Percentiles rank a stretch among this genome's conserved stretches.
Evolutionary conservation across 1,284 basidiomycete genomes (phyloP).

Genomic region (Boletus sp.): DNA sequence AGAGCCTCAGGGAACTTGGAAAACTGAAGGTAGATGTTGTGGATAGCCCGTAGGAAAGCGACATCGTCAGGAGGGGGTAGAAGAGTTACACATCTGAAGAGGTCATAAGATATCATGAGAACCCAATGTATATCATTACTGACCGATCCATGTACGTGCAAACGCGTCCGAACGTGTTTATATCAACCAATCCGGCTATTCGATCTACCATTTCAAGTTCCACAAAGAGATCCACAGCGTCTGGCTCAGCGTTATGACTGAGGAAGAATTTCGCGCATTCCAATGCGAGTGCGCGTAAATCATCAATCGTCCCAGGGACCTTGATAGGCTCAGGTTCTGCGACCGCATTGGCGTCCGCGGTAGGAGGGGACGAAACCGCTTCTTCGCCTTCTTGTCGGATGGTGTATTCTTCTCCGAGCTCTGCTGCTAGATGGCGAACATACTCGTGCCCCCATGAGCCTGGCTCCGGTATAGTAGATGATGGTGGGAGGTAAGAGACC

Average conservation of each 20-base stretch:
- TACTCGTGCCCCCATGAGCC: conserved; percentile 99
- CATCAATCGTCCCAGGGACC: conserved; percentile 57
- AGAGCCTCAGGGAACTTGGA: conserved; percentile 91
- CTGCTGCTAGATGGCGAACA: conserved; percentile 93
- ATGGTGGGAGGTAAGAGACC: conserved; percentile 60
- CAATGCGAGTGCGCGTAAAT: conserved; percentile 75
- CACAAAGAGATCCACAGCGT: conserved; percentile 94
- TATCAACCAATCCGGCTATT: conserved; percentile 76
- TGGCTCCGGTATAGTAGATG: conserved; percentile 75
- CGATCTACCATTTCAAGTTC: conserved; percentile 90
- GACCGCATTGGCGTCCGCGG: conserved; percentile 31
- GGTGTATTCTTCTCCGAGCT: conserved; percentile 92
- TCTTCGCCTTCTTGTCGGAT: conserved; percentile 51
- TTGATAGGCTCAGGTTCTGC: conserved; percentile 31
- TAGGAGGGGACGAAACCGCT: conserved; percentile 25
- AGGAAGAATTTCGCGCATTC: conserved; percentile 91
- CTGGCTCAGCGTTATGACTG: conserved; percentile 95
- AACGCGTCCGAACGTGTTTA: conserved; percentile 89
- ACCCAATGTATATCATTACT: conserved; percentile 27
- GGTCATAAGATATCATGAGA: conserved; percentile 12
- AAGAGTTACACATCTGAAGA: conserved; percentile 78
- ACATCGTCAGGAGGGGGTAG: conserved; percentile 93
- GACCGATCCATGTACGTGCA: conserved; percentile 97
- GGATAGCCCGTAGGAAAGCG: conserved; percentile 86
- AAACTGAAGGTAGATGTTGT: conserved; percentile 86